These are phyloP conservation scores for Cruciata laevipes DNA, from an alignment of 257 asterid species.

Conservation along the genomic window DNA sequence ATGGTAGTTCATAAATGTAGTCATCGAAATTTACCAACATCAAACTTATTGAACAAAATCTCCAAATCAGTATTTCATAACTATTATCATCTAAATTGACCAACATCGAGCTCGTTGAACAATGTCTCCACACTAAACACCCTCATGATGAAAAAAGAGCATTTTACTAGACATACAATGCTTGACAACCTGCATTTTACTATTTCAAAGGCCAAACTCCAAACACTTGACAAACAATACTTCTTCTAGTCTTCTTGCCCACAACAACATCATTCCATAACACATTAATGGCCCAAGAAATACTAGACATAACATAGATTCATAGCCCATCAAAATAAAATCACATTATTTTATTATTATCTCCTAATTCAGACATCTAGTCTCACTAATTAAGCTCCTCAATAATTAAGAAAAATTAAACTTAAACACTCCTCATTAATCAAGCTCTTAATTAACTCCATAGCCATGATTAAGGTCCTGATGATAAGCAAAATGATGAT, in stretches of 20 bases:
- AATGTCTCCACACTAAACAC: no score
- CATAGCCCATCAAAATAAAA: not conserved
- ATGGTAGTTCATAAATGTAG: no score
- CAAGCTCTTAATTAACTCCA: slow-evolving; percentile 21
- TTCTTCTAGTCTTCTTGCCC: not conserved
- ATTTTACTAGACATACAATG: no score
- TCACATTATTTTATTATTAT: not conserved
- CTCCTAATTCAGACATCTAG: not conserved
- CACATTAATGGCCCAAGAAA: not conserved
- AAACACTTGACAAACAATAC: not conserved
- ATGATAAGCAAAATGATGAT: slow-evolving; percentile 47
- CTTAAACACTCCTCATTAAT: not conserved
- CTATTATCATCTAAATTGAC: no score
- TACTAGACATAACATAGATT: not conserved
- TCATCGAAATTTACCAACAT: no score
- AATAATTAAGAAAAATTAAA: not conserved
- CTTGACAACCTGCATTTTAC: no score
- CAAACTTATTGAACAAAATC: no score
- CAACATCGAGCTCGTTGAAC: no score
- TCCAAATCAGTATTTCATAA: no score
- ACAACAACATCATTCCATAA: not conserved
- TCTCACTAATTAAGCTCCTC: slow-evolving; percentile 7
- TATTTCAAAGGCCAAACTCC: not conserved
- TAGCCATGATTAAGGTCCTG: slow-evolving; percentile 22
- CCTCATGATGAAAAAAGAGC: no score